Evolutionary conservation across 1,284 basidiomycete genomes (phyloP).

Genomic region (Irpex rosettiformis): DNA sequence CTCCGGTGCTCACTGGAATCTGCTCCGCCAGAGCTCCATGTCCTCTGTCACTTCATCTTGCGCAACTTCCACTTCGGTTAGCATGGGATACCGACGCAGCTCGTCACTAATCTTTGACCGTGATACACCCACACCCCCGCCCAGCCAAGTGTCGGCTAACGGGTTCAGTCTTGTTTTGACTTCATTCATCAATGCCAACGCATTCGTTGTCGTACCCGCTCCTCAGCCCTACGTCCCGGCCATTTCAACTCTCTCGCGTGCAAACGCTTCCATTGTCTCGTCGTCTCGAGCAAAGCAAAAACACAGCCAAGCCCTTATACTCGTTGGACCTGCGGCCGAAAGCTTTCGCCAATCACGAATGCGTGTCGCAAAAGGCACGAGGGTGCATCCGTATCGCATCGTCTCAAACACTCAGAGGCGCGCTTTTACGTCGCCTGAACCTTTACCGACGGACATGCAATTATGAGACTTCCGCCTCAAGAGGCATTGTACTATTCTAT

Average conservation of each 20-base stretch:
- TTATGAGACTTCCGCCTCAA: neutral
- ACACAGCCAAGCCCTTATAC: conserved; percentile 11
- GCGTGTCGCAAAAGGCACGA: conserved; percentile 40
- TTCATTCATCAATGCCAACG: conserved; percentile 47
- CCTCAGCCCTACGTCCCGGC: conserved; percentile 11
- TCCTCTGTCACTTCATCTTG: conserved; percentile 25
- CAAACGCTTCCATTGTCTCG: conserved; percentile 4
- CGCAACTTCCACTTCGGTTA: conserved; percentile 22
- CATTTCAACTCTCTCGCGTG: conserved; percentile 10
- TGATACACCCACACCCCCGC: conserved; percentile 16
- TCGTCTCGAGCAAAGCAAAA: conserved; percentile 1
- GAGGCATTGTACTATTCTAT: neutral
- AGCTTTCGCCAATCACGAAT: conserved; percentile 29
- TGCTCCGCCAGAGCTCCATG: conserved; percentile 31
- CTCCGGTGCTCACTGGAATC: conserved; percentile 17
- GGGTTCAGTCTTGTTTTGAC: conserved; percentile 19
- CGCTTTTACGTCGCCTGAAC: neutral
- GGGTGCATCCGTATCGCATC: conserved; percentile 52
- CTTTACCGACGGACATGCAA: neutral
- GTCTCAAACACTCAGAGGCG: conserved; percentile 13
- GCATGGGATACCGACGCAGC: conserved; percentile 21
- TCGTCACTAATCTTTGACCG: neutral
- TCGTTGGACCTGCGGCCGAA: conserved; percentile 28
- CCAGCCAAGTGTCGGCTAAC: conserved; percentile 17
- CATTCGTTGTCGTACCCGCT: conserved; percentile 44